Percentiles rank a stretch among this genome's conserved stretches.
These are phyloP conservation scores for Colletotrichum sojae DNA, from an alignment of 2,329 filamentous ascomycete species.

Conservation along the genomic window DNA sequence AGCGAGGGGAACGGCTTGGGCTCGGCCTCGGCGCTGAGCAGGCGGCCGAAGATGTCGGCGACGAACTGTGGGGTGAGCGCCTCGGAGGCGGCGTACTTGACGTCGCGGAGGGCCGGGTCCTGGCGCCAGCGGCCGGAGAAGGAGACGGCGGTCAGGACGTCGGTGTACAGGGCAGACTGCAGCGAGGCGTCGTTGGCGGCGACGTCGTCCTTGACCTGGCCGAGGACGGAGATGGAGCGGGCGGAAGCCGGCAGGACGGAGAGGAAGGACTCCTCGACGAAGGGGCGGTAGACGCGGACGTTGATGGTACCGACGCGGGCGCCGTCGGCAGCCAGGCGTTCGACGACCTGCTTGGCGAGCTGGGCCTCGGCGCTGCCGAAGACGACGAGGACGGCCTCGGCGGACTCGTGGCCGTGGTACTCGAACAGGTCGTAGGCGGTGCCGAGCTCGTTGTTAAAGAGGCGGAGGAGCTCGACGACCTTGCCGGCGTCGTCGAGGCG, in stretches of 20 bases:
- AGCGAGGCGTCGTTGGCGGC: slow-evolving; percentile 81
- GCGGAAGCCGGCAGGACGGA: slow-evolving; percentile 82
- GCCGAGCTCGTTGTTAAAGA: slow-evolving; percentile 91
- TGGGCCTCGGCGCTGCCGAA: slow-evolving; percentile 95
- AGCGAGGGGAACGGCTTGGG: slow-evolving; percentile 57
- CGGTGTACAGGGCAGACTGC: slow-evolving; percentile 91
- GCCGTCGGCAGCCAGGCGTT: slow-evolving; percentile 78
- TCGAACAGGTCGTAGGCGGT: slow-evolving; percentile 95
- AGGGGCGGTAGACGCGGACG: slow-evolving; percentile 94
- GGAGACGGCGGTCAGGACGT: slow-evolving; percentile 87
- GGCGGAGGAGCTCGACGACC: slow-evolving; percentile 76
- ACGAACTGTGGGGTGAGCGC: slow-evolving; percentile 69
- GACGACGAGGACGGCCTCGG: slow-evolving; percentile 88
- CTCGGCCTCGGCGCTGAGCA: slow-evolving; percentile 66
- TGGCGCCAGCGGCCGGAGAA: slow-evolving; percentile 79
- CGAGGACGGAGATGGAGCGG: slow-evolving; percentile 85
- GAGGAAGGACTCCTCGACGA: slow-evolving; percentile 94
- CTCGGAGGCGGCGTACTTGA: slow-evolving; percentile 87
- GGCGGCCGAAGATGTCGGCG: slow-evolving; percentile 63
- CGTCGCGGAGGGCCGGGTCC: slow-evolving; percentile 78
- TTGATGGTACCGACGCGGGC: slow-evolving; percentile 89
- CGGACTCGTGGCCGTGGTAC: slow-evolving; percentile 86
- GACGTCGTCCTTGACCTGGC: slow-evolving; percentile 83
- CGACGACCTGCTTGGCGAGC: slow-evolving; percentile 84
- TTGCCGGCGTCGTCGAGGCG: slow-evolving; percentile 82